phyloP scores from a whole-genome alignment of 257 asterid species.

The Rauvolfia tetraphylla region DNA sequence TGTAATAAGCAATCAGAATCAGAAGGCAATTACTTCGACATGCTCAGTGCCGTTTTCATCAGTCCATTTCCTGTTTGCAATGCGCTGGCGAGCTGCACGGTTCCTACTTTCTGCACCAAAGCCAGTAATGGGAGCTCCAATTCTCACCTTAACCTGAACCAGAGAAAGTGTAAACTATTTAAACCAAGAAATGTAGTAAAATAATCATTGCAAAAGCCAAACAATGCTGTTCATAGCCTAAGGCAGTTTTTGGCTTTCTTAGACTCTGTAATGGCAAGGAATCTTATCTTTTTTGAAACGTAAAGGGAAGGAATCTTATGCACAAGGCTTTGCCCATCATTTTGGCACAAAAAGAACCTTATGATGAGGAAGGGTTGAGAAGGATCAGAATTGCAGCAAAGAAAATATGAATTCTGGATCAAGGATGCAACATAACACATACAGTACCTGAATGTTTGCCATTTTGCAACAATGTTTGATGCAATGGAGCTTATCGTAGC shows the following conservation, averaged over 20 bases:
- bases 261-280: not conserved
- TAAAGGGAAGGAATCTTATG: not conserved
- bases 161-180: constrained; percentile 10
- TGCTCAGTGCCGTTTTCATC: constrained; percentile 91
- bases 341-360: not conserved
- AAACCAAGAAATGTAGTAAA: not conserved
- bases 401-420: not conserved
- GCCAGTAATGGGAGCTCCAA: constrained; percentile 84
- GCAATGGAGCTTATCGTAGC: not conserved
- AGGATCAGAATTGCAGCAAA: not conserved
- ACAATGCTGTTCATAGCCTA: not conserved
- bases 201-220: not conserved
- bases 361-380: not conserved
- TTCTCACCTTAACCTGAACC: constrained; percentile 70
- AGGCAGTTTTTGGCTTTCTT: not conserved
- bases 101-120: constrained; percentile 90
- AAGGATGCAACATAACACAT: not conserved
- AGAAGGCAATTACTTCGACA: constrained; percentile 45
- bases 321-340: not conserved
- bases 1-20: not conserved
- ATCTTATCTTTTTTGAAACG: not conserved
- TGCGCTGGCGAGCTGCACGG: constrained; percentile 95
- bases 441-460: not conserved
- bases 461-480: not conserved
- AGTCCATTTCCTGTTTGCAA: constrained; percentile 71